phyloP scores from a whole-genome alignment of 139 green algal genomes.

The Helicosporidium sp. region DNA sequence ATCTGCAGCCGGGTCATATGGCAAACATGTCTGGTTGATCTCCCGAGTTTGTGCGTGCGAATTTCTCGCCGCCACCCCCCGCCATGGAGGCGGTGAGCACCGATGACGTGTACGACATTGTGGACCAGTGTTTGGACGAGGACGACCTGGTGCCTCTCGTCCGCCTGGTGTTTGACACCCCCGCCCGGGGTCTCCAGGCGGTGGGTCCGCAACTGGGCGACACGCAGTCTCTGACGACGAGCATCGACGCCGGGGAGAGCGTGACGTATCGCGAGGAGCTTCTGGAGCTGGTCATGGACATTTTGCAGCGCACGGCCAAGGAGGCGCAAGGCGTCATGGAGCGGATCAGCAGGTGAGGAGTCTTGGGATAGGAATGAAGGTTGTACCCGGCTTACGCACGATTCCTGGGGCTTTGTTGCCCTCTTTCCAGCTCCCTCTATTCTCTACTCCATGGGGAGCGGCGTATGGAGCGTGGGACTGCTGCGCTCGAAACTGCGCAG shows the following conservation, averaged over 20 bases:
- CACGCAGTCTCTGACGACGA: conserved; percentile 5
- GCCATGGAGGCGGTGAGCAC: not conserved
- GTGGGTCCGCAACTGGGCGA: not conserved
- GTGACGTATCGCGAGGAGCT: not conserved
- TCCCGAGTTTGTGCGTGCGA: too few species aligned
- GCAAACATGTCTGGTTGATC: too few species aligned
- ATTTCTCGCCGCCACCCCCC: too few species aligned
- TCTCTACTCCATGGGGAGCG: too few species aligned
- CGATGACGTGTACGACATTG: conserved; percentile 6
- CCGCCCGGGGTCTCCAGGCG: not conserved
- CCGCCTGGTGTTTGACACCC: conserved; percentile 16
- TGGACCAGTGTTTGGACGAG: conserved; percentile 21
- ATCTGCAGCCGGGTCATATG: too few species aligned
- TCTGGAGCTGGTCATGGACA: conserved; percentile 4
- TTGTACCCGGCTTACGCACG: too few species aligned
- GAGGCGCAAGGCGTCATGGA: conserved; percentile 26
- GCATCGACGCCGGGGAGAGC: not conserved
- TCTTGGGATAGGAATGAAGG: too few species aligned
- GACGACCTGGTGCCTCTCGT: conserved; percentile 26
- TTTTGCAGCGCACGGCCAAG: conserved; percentile 21
- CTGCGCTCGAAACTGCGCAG: too few species aligned
- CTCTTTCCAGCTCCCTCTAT: too few species aligned
- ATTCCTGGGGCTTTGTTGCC: too few species aligned
- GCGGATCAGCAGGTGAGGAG: conserved; percentile 21
- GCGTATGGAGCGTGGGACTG: too few species aligned